Evolutionary conservation across 2,329 filamentous ascomycete species (phyloP).

Genomic region (Aspergillus calidoustus): DNA sequence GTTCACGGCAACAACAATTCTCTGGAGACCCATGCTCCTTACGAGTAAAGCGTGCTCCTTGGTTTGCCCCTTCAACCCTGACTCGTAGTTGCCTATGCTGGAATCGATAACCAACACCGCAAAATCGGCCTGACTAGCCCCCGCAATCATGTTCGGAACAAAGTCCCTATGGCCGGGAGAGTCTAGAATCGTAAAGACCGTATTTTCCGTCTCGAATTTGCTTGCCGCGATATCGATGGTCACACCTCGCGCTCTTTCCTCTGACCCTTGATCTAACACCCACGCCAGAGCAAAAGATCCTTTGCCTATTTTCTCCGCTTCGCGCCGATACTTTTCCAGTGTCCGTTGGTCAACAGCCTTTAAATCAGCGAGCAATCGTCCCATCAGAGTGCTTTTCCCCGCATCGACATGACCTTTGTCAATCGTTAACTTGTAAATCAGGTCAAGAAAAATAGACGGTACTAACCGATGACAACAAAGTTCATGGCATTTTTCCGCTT

Average conservation of each 20-base stretch:
- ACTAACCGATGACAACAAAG: constrained; percentile 87
- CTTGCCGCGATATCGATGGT: constrained; percentile 97
- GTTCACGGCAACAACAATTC: constrained; percentile 89
- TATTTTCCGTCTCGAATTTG: constrained; percentile 86
- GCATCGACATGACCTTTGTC: constrained; percentile 89
- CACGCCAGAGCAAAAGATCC: constrained; percentile 95
- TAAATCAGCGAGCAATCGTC: constrained; percentile 85
- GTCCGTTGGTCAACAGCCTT: constrained; percentile 87
- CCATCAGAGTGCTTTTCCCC: constrained; percentile 97
- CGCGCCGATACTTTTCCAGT: constrained; percentile 83
- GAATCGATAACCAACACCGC: constrained; percentile 94
- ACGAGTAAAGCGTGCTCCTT: constrained; percentile 90
- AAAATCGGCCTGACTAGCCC: constrained; percentile 93
- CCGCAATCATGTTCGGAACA: constrained; percentile 98
- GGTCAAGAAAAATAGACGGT: neutral
- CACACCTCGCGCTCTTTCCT: constrained; percentile 87
- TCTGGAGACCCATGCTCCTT: constrained; percentile 86
- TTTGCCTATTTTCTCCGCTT: constrained; percentile 91
- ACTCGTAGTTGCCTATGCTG: constrained; percentile 87
- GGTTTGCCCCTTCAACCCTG: constrained; percentile 89
- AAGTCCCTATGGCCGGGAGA: constrained; percentile 95
- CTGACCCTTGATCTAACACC: constrained; percentile 90
- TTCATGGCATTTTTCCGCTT: constrained; percentile 80
- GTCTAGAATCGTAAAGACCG: constrained; percentile 90
- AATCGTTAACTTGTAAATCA: constrained; percentile 23